Conservation (phyloP, 768 basidiomycete genomes). For the Suillus spraguei region DNA sequence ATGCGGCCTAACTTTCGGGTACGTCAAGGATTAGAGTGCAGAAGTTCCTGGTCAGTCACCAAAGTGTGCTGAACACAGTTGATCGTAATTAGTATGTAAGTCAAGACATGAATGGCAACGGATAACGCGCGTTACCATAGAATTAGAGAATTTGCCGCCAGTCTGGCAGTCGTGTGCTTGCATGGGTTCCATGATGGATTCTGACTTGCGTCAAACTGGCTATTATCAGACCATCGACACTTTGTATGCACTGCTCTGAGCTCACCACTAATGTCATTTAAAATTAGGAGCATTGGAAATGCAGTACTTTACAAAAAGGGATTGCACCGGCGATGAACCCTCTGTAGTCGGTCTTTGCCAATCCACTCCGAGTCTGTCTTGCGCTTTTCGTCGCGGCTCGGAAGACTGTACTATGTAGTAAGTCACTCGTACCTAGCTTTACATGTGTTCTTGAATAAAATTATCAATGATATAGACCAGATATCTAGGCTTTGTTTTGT, state of each 20-base stretch:
- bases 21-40: no score
- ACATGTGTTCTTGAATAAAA: background rate
- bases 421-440: conserved; percentile 8
- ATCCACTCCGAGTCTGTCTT: conserved; percentile 11
- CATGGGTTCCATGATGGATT: conserved; percentile 25
- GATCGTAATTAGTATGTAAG: no score
- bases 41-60: no score
- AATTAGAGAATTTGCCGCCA: no score
- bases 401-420: conserved; percentile 31
- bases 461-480: conserved; percentile 24
- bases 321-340: conserved; percentile 22
- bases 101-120: no score
- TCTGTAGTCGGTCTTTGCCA: conserved; percentile 26
- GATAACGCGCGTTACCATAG: no score
- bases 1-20: no score
- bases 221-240: conserved; percentile 29
- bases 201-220: conserved; percentile 27
- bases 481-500: conserved; percentile 28
- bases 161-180: no score
- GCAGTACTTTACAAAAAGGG: conserved; percentile 20
- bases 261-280: conserved; percentile 30
- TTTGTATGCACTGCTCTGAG: conserved; percentile 31
- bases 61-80: no score
- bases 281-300: conserved; percentile 28
- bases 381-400: conserved; percentile 13